Evolutionary conservation across 495 filamentous ascomycete genomes (phyloP), one percentile per base, ranked within the genome.

Genomic region (Astrothelium subdiscretum): DNA sequence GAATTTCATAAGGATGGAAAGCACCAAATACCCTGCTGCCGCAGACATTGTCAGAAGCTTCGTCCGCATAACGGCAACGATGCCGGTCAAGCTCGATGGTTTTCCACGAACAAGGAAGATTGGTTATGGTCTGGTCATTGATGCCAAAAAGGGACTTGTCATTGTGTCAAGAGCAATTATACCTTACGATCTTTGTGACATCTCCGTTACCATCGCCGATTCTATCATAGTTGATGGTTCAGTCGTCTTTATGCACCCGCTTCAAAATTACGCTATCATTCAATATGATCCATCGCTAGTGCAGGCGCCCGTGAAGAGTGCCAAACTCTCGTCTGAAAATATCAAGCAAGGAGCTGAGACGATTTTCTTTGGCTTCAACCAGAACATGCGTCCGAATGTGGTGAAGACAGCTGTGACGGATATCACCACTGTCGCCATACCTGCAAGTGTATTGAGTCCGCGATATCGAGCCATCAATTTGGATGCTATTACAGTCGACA

Each of bases 401-500:
- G 89, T 92, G 4, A 90, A 96, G 66, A 97, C 94, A 0, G 88
- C 89, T 0, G 90, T 99, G 31, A 97, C 95, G 11, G 94, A 99
- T 74, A 95, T 97, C 71, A 97, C 92, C 4, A 94, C 94, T 31
- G 94, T 99, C 3, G 90, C 94, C 1, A 97, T 99, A 62, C 94
- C 94, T 0, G 91, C 94, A 5, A 96, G 95, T 68, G 85, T 88
- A 2, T 83, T 88, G 12, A 90, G 94, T 10, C 94, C 94, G n/a
- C 79, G 94, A 59, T 98, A 97, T 68, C 83, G 94, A 13, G 95
- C 94, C 31, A 91, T 96, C 70, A 97, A 99, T 67, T 81, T 99
- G 24, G 95, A 99, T 68, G 95, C 95, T 43, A 91, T 99, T 70
- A 97, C 95, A 0, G 91, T 99, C 31, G 94, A 99, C 71, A 96